These are phyloP conservation scores for Chenopodium quinoa DNA, from an alignment of 148 eudicot species.

Conservation along the genomic window DNA sequence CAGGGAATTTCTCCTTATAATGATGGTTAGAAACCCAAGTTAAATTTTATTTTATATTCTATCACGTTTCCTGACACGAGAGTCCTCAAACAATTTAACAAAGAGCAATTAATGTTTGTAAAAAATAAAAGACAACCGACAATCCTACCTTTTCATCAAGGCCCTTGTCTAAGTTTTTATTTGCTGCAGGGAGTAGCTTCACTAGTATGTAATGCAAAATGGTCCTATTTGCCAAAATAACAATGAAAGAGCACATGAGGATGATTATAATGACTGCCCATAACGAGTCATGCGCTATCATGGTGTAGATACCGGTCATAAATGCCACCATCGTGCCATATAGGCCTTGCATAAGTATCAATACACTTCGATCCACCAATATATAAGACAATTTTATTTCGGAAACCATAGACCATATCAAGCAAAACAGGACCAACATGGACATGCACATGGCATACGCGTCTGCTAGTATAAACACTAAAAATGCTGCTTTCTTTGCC, in stretches of 20 bases:
- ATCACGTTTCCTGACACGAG: too few relatives aligned
- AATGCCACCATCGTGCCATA: slow-evolving; percentile 6
- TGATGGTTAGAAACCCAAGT: too few relatives aligned
- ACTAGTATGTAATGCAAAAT: neutral
- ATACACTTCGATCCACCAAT: slow-evolving; percentile 12
- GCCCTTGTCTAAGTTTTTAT: neutral
- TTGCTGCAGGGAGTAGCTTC: slow-evolving; percentile 10
- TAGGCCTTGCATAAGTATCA: slow-evolving; percentile 4
- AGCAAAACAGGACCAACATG: slow-evolving; percentile 2
- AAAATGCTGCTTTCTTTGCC: neutral
- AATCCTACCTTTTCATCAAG: too few relatives aligned
- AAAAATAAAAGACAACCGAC: too few relatives aligned
- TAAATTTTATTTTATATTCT: too few relatives aligned
- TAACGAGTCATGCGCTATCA: neutral
- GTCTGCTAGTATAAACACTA: neutral
- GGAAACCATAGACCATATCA: slow-evolving; percentile 10
- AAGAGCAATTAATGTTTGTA: too few relatives aligned
- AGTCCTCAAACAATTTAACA: too few relatives aligned
- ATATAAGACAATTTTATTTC: neutral
- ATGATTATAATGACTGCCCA: slow-evolving; percentile 11
- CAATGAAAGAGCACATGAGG: slow-evolving; percentile 5
- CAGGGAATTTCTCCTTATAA: too few relatives aligned
- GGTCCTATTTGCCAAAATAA: neutral
- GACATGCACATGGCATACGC: slow-evolving; percentile 4
- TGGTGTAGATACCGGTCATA: slow-evolving; percentile 12